Conservation (phyloP, 768 basidiomycete species). For the Russula brevipes region DNA sequence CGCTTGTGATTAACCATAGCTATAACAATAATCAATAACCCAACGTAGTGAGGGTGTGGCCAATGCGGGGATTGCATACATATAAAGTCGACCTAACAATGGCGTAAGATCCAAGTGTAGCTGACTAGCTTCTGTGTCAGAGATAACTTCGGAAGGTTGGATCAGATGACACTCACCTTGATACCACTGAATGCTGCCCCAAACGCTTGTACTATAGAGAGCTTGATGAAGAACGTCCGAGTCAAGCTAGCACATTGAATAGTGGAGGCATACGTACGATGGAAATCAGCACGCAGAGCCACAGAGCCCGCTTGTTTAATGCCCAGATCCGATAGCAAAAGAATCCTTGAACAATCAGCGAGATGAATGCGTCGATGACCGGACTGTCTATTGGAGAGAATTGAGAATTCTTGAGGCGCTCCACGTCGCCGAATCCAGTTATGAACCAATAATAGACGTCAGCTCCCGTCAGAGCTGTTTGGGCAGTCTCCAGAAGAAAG, state of each 20-base stretch:
- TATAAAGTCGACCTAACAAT: neutral
- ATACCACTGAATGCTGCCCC: slow-evolving; percentile 8
- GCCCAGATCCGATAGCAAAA: slow-evolving; percentile 18
- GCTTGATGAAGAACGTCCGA: neutral
- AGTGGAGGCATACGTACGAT: neutral
- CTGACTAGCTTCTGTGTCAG: neutral
- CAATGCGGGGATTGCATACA: neutral
- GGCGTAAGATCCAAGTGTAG: neutral
- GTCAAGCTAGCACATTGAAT: neutral
- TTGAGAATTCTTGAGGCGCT: neutral
- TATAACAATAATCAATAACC: neutral
- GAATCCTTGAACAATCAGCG: slow-evolving; percentile 13
- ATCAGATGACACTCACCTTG: neutral
- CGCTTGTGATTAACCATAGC: slow-evolving; percentile 12
- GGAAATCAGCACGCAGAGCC: slow-evolving; percentile 2
- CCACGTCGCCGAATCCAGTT: slow-evolving; percentile 3
- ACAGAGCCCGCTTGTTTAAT: slow-evolving; percentile 10
- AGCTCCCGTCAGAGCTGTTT: slow-evolving; percentile 10
- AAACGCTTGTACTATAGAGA: neutral
- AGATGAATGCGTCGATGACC: slow-evolving; percentile 4
- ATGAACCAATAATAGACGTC: slow-evolving; percentile 21
- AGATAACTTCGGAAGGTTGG: too few species aligned
- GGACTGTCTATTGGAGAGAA: slow-evolving; percentile 7
- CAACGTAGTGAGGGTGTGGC: too few species aligned
- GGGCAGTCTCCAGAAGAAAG: slow-evolving; percentile 7